phyloP scores from a whole-genome alignment of 2,329 filamentous ascomycete species.

The Fusarium tjaetaba region DNA sequence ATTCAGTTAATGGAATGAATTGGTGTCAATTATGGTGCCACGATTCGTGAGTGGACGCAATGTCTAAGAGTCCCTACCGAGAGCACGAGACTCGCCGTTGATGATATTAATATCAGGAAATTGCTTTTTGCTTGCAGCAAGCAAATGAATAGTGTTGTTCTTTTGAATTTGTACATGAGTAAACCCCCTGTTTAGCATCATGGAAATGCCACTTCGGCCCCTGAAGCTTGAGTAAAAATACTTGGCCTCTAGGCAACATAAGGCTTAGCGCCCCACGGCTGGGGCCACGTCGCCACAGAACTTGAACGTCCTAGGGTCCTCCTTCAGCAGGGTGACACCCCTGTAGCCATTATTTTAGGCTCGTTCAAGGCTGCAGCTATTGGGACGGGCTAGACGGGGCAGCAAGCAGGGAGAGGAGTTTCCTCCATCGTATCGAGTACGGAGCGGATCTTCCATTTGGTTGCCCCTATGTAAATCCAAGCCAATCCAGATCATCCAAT shows the following conservation, averaged over 20 bases:
- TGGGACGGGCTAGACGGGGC: slow-evolving; percentile 4
- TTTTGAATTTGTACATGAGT: background rate
- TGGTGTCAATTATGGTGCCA: background rate
- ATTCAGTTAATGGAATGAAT: slow-evolving; percentile 11
- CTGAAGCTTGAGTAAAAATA: slow-evolving; percentile 30
- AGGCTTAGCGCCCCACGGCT: slow-evolving; percentile 26
- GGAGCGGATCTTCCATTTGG: slow-evolving; percentile 31
- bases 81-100: background rate
- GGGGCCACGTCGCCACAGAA: slow-evolving; percentile 36
- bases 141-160: background rate
- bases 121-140: slow-evolving; percentile 1
- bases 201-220: slow-evolving; percentile 16
- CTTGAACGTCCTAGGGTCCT: background rate
- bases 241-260: background rate
- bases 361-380: slow-evolving; percentile 6
- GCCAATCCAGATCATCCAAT: slow-evolving; percentile 26
- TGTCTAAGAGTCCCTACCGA: background rate
- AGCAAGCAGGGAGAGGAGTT: slow-evolving; percentile 2
- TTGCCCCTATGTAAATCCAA: slow-evolving; percentile 36
- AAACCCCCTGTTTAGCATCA: slow-evolving; percentile 19
- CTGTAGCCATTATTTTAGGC: slow-evolving; percentile 19
- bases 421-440: slow-evolving; percentile 6
- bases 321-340: slow-evolving; percentile 13
- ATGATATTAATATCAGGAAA: slow-evolving; percentile 9
- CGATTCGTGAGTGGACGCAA: background rate